phyloP scores from a whole-genome alignment of 805 yeast species.

The Candida stauntonica region DNA sequence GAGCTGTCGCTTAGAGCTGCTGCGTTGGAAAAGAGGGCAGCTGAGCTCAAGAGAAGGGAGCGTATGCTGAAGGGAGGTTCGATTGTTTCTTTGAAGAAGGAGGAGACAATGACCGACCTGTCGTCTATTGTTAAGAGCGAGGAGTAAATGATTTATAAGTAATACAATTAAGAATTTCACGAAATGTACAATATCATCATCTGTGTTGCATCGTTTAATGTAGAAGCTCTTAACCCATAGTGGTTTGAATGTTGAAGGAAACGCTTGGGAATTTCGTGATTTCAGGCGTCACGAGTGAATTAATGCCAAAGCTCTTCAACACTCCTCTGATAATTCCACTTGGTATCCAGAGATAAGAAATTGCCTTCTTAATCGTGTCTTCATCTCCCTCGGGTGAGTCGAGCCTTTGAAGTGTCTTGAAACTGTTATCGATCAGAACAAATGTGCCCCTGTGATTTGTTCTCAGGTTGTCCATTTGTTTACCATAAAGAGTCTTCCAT shows the following conservation, averaged over 20 bases:
- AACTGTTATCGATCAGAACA: constrained; percentile 68
- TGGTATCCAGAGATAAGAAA: constrained; percentile 61
- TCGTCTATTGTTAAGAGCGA: constrained; percentile 37
- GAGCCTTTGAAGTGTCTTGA: constrained; percentile 51
- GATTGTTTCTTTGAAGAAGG: constrained; percentile 36
- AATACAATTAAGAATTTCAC: too few species aligned
- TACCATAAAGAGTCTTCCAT: constrained; percentile 76
- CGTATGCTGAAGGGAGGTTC: constrained; percentile 37
- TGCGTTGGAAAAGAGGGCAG: constrained; percentile 70
- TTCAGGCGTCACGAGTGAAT: constrained; percentile 62
- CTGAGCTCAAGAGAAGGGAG: constrained; percentile 58
- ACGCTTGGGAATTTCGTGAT: constrained; percentile 58
- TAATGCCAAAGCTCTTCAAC: constrained; percentile 62
- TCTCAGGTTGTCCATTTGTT: constrained; percentile 86
- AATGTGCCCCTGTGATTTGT: constrained; percentile 89
- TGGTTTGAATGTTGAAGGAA: constrained; percentile 67
- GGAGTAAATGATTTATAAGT: neutral
- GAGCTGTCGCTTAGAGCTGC: constrained; percentile 74
- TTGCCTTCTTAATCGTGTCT: constrained; percentile 42
- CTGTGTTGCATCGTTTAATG: too few species aligned
- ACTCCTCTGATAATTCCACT: constrained; percentile 75
- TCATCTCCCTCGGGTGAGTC: constrained; percentile 38
- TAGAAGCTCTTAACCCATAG: constrained; percentile 5
- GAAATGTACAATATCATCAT: neutral
- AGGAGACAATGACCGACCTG: constrained; percentile 51